Evolutionary conservation across 495 filamentous ascomycete species (phyloP).

Genomic region (Chaetomium tenue): DNA sequence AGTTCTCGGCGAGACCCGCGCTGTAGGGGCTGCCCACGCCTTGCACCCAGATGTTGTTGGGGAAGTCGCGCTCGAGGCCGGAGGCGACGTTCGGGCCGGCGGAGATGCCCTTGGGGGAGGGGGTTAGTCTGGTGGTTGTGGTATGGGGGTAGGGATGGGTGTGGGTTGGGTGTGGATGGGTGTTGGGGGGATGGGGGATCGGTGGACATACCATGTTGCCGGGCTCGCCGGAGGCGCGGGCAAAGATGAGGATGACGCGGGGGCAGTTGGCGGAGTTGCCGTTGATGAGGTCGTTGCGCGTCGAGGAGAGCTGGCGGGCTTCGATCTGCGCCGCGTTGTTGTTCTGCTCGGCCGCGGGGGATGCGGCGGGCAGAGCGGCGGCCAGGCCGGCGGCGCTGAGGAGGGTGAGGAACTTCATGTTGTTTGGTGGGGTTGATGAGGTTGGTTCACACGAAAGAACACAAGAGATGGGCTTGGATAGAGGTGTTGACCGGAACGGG

Average conservation of each 20-base stretch:
- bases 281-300: slow-evolving; percentile 13
- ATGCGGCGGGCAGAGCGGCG: slow-evolving; percentile 14
- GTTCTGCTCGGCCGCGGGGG: not conserved
- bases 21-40: slow-evolving; percentile 41
- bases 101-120: slow-evolving; percentile 24
- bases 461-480: not conserved
- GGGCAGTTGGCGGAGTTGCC: slow-evolving; percentile 37
- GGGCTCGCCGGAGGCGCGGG: slow-evolving; percentile 37
- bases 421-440: not conserved
- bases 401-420: slow-evolving; percentile 22
- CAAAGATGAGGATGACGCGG: slow-evolving; percentile 52
- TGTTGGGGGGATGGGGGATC: not conserved
- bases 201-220: slow-evolving; percentile 51
- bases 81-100: slow-evolving; percentile 32
- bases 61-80: slow-evolving; percentile 32
- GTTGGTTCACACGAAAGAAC: not conserved
- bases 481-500: not conserved
- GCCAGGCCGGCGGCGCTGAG: slow-evolving; percentile 17
- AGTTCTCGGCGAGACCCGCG: slow-evolving; percentile 39
- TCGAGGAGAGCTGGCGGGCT: slow-evolving; percentile 14
- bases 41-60: slow-evolving; percentile 33
- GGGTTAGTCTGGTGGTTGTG: too few species aligned
- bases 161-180: slow-evolving; percentile 12
- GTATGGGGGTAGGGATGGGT: too few species aligned
- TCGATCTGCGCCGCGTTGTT: not conserved